phyloP scores from a whole-genome alignment of 192 early-diverging fungal species.

The Dispira simplex region DNA sequence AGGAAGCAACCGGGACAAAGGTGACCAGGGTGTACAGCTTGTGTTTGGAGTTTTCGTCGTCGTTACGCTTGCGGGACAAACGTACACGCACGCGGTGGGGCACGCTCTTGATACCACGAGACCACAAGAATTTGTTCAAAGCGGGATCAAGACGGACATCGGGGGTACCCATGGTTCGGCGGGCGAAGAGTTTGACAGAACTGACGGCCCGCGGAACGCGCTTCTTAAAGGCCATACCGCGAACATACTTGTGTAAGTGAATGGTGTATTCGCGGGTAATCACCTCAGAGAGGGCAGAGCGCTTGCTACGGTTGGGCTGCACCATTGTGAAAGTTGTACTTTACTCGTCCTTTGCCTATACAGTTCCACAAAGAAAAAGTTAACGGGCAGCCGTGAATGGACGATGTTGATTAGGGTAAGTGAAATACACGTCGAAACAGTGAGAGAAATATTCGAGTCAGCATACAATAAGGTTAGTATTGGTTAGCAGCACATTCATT shows the following conservation, averaged over 20 bases:
- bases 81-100: conserved; percentile 94
- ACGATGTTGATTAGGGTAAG: too few species aligned
- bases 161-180: conserved; percentile 85
- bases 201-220: conserved; percentile 92
- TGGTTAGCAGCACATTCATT: too few species aligned
- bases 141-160: conserved; percentile 93
- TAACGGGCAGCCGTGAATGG: too few species aligned
- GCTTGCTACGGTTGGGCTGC: conserved; percentile 33
- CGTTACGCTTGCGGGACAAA: conserved; percentile 90
- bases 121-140: conserved; percentile 94
- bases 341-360: too few species aligned
- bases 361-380: too few species aligned
- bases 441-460: too few species aligned
- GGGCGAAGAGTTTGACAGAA: conserved; percentile 80
- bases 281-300: conserved; percentile 72
- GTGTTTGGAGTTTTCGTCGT: conserved; percentile 89
- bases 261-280: conserved; percentile 99
- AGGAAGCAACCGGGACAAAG: conserved; percentile 67
- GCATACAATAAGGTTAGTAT: too few species aligned
- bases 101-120: conserved; percentile 82
- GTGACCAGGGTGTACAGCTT: conserved; percentile 95
- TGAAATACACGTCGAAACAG: too few species aligned
- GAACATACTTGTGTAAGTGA: conserved; percentile 92
- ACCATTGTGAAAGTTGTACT: too few species aligned
- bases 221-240: conserved; percentile 82